Evolutionary conservation across 495 filamentous ascomycete genomes (phyloP).

Genomic region (Niebla homalea): DNA sequence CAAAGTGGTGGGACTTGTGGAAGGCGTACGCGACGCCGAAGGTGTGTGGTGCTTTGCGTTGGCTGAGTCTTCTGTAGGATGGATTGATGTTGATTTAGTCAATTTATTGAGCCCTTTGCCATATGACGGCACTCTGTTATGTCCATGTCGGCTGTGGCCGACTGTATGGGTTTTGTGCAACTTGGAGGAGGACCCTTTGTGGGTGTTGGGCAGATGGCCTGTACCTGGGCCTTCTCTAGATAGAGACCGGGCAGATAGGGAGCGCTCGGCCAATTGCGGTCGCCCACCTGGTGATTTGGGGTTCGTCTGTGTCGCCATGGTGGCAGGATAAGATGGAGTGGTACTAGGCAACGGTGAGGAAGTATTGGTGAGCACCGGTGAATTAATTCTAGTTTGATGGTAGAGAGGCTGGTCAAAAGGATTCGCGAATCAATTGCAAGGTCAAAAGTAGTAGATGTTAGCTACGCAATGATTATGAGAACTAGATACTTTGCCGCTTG

Average conservation of each 20-base stretch:
- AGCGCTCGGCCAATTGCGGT: constrained; percentile 11
- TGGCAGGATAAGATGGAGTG: too few relatives aligned
- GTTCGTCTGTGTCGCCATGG: neutral
- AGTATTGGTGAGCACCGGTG: too few relatives aligned
- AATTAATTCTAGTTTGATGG: too few relatives aligned
- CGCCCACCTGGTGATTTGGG: constrained; percentile 9
- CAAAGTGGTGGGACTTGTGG: constrained; percentile 12
- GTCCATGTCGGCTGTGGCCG: constrained; percentile 13
- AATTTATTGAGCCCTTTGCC: constrained; percentile 28
- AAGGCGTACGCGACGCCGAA: constrained; percentile 14
- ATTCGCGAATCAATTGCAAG: too few relatives aligned
- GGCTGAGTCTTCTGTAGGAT: neutral
- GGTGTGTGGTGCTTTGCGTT: constrained; percentile 8
- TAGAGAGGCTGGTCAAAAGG: too few relatives aligned
- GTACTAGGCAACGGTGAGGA: too few relatives aligned
- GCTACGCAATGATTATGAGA: too few relatives aligned
- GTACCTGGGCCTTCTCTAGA: constrained; percentile 12
- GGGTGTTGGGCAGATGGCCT: constrained; percentile 5
- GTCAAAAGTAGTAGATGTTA: too few relatives aligned
- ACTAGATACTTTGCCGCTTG: too few relatives aligned
- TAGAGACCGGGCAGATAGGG: constrained; percentile 13
- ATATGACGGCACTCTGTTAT: constrained; percentile 24
- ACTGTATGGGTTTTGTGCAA: constrained; percentile 17
- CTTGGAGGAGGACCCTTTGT: constrained; percentile 14
- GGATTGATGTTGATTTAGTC: constrained; percentile 16